Evolutionary conservation across 2,329 filamentous ascomycete species (phyloP).

Genomic region (Pseudogymnoascus sp.): DNA sequence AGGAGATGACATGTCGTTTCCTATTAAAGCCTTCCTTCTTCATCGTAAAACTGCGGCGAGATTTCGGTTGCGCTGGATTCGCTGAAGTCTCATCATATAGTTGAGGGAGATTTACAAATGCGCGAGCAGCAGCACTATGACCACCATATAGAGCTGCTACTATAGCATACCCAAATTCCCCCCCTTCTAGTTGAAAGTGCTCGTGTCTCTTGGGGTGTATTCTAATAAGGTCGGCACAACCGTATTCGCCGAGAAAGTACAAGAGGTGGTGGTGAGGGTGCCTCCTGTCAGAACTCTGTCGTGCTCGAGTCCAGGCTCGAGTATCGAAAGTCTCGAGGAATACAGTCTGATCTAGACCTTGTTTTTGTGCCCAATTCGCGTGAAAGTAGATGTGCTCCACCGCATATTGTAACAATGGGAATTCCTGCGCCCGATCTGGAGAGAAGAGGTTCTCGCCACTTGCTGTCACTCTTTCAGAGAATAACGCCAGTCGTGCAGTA

Average conservation of each 20-base stretch:
- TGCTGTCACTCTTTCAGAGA: too few relatives aligned
- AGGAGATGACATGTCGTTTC: too few relatives aligned
- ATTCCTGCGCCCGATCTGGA: conserved; percentile 16
- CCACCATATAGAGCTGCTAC: conserved; percentile 30
- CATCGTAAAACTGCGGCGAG: too few relatives aligned
- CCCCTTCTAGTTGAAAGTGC: conserved; percentile 20
- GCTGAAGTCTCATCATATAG: too few relatives aligned
- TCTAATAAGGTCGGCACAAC: conserved; percentile 15
- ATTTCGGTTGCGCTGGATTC: too few relatives aligned
- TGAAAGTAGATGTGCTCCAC: conserved; percentile 31
- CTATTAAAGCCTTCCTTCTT: too few relatives aligned
- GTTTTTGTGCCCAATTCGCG: conserved; percentile 28
- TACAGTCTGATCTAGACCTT: conserved; percentile 19
- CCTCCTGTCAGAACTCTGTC: conserved; percentile 24
- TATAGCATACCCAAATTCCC: conserved; percentile 29
- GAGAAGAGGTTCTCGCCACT: too few relatives aligned
- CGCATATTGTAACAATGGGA: conserved; percentile 38
- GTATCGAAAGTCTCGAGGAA: conserved; percentile 27
- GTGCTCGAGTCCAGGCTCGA: conserved; percentile 21
- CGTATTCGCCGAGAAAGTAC: conserved; percentile 29
- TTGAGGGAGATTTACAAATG: too few relatives aligned
- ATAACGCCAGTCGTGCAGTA: conserved; percentile 11
- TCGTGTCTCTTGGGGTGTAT: conserved; percentile 16
- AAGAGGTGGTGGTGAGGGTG: conserved; percentile 18
- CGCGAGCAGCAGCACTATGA: conserved; percentile 9